These are phyloP conservation scores for Alectoria sarmentosa DNA, from an alignment of 495 filamentous ascomycete species.

Conservation along the genomic window DNA sequence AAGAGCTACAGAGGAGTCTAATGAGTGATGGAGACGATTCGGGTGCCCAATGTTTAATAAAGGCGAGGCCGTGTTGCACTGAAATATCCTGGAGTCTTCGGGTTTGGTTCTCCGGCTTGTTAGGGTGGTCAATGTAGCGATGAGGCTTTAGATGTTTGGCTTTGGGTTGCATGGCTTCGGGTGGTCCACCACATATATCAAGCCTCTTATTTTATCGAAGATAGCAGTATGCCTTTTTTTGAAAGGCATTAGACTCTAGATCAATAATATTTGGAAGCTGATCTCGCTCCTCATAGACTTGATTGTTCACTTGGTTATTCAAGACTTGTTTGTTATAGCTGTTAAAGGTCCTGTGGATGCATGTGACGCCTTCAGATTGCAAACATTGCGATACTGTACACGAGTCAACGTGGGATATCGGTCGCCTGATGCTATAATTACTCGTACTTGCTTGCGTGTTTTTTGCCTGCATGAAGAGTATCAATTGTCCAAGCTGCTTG, in stretches of 20 bases:
- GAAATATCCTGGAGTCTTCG: neutral
- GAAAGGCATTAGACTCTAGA: neutral
- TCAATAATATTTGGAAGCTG: neutral
- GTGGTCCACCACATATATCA: neutral
- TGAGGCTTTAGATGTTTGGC: neutral
- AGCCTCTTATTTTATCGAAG: neutral
- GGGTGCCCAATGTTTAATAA: neutral
- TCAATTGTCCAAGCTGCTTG: no score
- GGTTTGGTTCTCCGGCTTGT: neutral
- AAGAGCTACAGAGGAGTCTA: constrained; percentile 13
- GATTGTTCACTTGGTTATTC: no score
- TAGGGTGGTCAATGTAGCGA: neutral
- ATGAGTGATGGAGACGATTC: constrained; percentile 19
- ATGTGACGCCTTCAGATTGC: no score
- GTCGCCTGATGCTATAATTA: no score
- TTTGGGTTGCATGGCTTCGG: neutral
- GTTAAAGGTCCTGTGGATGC: neutral
- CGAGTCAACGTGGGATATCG: no score
- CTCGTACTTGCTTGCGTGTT: no score
- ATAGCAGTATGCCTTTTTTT: neutral
- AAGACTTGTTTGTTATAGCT: neutral
- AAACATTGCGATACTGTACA: no score
- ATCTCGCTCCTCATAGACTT: no score
- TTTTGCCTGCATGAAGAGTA: no score
- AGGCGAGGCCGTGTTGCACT: constrained; percentile 40